phyloP scores from a whole-genome alignment of 2,329 filamentous ascomycete genomes.

The Fusarium secorum region DNA sequence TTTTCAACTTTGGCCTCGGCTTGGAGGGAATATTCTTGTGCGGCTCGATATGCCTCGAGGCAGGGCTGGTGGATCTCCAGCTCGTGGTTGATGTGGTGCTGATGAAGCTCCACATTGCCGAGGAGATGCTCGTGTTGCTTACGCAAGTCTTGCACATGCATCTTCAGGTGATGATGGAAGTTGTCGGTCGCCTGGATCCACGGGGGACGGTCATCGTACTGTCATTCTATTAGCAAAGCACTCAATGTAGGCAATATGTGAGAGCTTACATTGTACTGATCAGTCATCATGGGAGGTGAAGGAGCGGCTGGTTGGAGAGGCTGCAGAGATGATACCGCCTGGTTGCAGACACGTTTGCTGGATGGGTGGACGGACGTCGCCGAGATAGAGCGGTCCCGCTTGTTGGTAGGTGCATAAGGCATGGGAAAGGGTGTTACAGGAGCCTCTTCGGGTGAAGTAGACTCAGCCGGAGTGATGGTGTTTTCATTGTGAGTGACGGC shows the following conservation, averaged over 20 bases:
- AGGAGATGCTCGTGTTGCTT: background rate
- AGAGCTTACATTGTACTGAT: background rate
- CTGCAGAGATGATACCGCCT: background rate
- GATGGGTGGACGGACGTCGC: background rate
- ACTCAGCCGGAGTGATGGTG: too few relatives aligned
- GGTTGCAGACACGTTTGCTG: background rate
- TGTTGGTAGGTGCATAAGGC: background rate
- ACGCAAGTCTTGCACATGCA: background rate
- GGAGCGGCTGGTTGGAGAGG: background rate
- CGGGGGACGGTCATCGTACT: background rate
- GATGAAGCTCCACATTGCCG: background rate
- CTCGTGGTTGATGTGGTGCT: background rate
- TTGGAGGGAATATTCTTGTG: background rate
- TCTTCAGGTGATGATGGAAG: background rate
- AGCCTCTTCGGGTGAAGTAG: background rate
- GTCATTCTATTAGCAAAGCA: background rate
- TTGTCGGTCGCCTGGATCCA: background rate
- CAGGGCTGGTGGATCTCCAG: background rate
- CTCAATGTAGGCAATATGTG: rapidly evolving
- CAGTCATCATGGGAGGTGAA: background rate
- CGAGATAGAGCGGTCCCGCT: background rate
- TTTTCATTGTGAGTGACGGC: background rate
- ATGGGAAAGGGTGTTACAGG: background rate
- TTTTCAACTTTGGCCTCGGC: background rate
- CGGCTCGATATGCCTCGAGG: background rate